Base-by-base conservation (phyloP, 2,329 filamentous ascomycete species). In the Hypoxylon sp. region DNA sequence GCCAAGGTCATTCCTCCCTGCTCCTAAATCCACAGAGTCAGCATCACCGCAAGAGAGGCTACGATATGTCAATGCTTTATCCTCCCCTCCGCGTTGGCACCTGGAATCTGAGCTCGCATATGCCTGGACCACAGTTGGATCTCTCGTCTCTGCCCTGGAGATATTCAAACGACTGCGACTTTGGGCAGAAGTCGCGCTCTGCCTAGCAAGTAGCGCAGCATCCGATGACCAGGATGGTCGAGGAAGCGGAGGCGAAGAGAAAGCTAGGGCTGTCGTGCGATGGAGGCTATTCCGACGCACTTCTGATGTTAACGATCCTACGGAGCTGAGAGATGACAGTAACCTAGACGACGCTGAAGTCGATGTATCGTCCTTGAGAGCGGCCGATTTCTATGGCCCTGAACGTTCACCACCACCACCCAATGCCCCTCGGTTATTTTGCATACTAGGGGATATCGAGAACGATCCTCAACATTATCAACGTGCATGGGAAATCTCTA, bases 141-240 rank as follows among this genome's bases (percentile, higher is more conserved):
- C 94, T 41, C 82, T 99, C 1, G 86, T 93, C 2, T 97, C 94
- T 0, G 96, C 96, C 0, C 85, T 99, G 1, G 96, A 97, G 65
- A 98, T 99, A 65, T 99, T 98, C 80, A 94, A 97, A 80, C 87
- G 96, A 2, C 82, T 99, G 16, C 90, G 94, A 61, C 90, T 98
- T 78, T 98, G 96, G 94, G 92, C 96, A 1, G 96, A 99, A 79
- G 93, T 94, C 3, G 95, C 96, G 0, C 84, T 99, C 1, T 99
- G 96, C 77, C 90, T 93, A 73, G 94, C 93, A 11, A 84, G 80
- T 75, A 83, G 77, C 47, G 87, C 81, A 19, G 82, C 80, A 54
- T 84, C 88, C 0, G 92, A 89, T 3, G 86, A 88, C 54, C 81
- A 83, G 61, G 81, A 80, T 54, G 88, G 79, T 1, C 80, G 86